A percentile compares a stretch with the other conserved stretches of the same genome.
These are phyloP conservation scores for Phytophthora lateralis DNA, from an alignment of 352 stramenopile genomes.

Conservation along the genomic window DNA sequence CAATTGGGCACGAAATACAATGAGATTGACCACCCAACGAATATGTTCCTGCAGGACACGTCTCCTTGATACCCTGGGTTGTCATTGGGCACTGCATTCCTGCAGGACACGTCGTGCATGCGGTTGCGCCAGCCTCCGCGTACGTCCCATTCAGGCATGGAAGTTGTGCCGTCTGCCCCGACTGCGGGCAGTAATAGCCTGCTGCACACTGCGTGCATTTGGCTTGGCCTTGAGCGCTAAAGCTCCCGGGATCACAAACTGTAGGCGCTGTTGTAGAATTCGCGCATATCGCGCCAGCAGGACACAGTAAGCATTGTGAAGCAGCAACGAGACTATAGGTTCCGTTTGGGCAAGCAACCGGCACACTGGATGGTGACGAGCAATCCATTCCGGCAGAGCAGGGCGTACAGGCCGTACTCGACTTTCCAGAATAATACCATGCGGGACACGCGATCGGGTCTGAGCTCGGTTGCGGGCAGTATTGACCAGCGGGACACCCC, in stretches of 20 bases:
- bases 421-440: constrained; percentile 48
- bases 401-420: constrained; percentile 46
- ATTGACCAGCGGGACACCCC: constrained; percentile 46
- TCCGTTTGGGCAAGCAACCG: constrained; percentile 43
- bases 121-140: constrained; percentile 44
- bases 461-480: constrained; percentile 49
- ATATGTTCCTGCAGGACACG: constrained; percentile 65
- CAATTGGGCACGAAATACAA: constrained; percentile 55
- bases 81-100: constrained; percentile 66
- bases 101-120: constrained; percentile 55
- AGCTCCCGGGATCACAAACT: constrained; percentile 53
- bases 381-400: constrained; percentile 65
- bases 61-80: constrained; percentile 42
- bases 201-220: constrained; percentile 61
- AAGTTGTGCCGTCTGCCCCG: constrained; percentile 49
- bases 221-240: constrained; percentile 50
- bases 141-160: constrained; percentile 56
- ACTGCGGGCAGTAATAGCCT: constrained; percentile 64
- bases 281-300: constrained; percentile 42
- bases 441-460: constrained; percentile 42
- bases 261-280: constrained; percentile 36
- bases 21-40: constrained; percentile 52
- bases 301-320: constrained; percentile 49
- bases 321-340: constrained; percentile 49
- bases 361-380: constrained; percentile 35